Evolutionary conservation across 352 stramenopile species (phyloP).

Genomic region (Thraustotheca clavata): DNA sequence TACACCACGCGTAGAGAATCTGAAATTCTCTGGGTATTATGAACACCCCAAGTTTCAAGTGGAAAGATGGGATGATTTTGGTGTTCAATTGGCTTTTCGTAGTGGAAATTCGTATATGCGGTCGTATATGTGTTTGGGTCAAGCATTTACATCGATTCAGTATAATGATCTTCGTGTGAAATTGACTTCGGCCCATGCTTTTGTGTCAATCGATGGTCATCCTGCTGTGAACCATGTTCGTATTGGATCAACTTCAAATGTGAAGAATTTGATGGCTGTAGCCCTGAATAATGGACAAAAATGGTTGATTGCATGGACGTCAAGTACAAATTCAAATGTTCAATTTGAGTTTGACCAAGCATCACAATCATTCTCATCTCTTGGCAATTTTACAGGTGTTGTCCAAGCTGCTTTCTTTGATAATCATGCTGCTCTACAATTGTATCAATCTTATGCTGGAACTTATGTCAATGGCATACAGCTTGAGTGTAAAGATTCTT

Average conservation of each 20-base stretch:
- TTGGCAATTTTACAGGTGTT: constrained; percentile 44
- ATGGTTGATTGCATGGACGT: constrained; percentile 65
- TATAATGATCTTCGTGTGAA: constrained; percentile 59
- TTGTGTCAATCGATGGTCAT: constrained; percentile 48
- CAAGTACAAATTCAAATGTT: constrained; percentile 19
- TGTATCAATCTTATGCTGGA: constrained; percentile 50
- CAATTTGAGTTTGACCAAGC: constrained; percentile 36
- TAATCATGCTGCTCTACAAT: constrained; percentile 30
- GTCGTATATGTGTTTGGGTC: constrained; percentile 59
- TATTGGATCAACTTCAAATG: constrained; percentile 18
- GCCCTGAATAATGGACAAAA: constrained; percentile 68
- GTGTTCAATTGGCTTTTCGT: constrained; percentile 41
- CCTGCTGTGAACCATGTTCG: constrained; percentile 30
- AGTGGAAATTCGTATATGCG: constrained; percentile 24
- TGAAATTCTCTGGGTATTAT: constrained; percentile 40
- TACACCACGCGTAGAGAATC: constrained; percentile 66
- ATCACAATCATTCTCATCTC: constrained; percentile 31
- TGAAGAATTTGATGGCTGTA: constrained; percentile 36
- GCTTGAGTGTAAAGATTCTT: constrained; percentile 19
- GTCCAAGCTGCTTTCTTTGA: constrained; percentile 59
- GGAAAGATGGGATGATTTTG: constrained; percentile 67
- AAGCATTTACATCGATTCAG: constrained; percentile 65
- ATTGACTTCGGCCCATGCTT: constrained; percentile 51
- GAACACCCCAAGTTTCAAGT: constrained; percentile 31
- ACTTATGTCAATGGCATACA: constrained; percentile 34